Conservation (phyloP, 306 rosid species). For the Dalbergia cultrata region DNA sequence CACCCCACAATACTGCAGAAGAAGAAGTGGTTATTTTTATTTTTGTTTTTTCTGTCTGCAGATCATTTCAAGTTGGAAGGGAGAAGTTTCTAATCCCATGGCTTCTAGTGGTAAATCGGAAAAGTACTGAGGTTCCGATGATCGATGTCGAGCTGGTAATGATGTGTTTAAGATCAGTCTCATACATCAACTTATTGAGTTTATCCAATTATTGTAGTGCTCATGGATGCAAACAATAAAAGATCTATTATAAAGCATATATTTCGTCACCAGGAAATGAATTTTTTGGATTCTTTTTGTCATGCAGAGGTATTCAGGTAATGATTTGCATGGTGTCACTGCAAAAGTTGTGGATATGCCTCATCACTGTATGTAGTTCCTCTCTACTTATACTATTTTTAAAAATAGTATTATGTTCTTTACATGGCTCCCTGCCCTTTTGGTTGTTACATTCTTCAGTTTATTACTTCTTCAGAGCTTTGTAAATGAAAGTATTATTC, state of each 20-base stretch:
- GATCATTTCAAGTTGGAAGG: constrained; percentile 96
- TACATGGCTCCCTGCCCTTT: not conserved
- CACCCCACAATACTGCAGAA: constrained; percentile 2
- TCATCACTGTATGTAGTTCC: constrained; percentile 76
- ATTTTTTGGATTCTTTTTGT: constrained; percentile 44
- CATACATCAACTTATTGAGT: constrained; percentile 19
- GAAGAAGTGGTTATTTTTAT: constrained; percentile 34
- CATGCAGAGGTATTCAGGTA: constrained; percentile 84
- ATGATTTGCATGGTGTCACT: constrained; percentile 92
- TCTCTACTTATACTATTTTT: not conserved
- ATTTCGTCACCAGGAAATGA: constrained; percentile 16
- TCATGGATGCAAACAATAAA: constrained; percentile 16
- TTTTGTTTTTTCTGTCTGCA: constrained; percentile 44
- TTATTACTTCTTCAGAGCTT: not conserved
- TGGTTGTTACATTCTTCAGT: not conserved
- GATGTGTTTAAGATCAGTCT: constrained; percentile 17
- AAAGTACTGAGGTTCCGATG: constrained; percentile 90
- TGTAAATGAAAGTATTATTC: not conserved
- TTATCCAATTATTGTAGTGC: constrained; percentile 11
- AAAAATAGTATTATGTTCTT: not conserved
- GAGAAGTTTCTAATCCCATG: constrained; percentile 92
- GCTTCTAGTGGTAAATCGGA: constrained; percentile 94
- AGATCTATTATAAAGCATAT: not conserved
- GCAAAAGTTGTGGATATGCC: constrained; percentile 99
- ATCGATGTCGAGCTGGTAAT: constrained; percentile 85